Percentiles rank a stretch among this genome's conserved stretches.
These are phyloP conservation scores for Eimeria brunetti DNA, from an alignment of 169 alveolate species.

Conservation along the genomic window DNA sequence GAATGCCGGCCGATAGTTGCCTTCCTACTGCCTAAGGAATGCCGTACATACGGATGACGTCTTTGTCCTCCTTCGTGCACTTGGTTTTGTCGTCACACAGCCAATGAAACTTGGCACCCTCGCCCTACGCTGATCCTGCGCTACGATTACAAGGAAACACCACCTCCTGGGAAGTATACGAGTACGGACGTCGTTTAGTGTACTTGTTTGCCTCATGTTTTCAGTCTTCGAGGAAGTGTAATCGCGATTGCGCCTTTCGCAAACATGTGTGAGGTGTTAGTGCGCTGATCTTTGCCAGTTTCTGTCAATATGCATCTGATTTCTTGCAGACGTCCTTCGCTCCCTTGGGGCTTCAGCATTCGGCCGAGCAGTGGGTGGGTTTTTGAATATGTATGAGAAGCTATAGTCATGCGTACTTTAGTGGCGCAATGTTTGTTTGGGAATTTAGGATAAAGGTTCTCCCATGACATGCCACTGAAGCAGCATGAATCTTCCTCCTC, in stretches of 20 bases:
- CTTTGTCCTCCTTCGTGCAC: not conserved
- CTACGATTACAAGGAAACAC: constrained; percentile 78
- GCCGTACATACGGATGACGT: not conserved
- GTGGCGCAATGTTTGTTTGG: not conserved
- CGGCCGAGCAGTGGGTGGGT: constrained; percentile 54
- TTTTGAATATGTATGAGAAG: constrained; percentile 36
- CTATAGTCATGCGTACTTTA: not conserved
- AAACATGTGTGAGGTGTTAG: not conserved
- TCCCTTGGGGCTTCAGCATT: constrained; percentile 53
- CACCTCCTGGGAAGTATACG: constrained; percentile 73
- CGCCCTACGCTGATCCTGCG: constrained; percentile 75
- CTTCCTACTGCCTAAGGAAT: not conserved
- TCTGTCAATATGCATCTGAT: not conserved
- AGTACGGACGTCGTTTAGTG: constrained; percentile 14
- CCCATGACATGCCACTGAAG: not conserved
- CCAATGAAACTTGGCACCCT: constrained; percentile 77
- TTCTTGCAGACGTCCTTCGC: constrained; percentile 36
- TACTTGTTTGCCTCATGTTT: not conserved
- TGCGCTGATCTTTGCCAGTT: not conserved
- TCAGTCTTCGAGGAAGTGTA: not conserved
- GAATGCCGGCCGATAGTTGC: not conserved
- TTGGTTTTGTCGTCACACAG: not conserved
- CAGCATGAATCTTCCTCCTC: not conserved
- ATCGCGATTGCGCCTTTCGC: too few relatives aligned
- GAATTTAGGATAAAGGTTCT: not conserved